Evolutionary conservation across 1,284 basidiomycete species (phyloP).

Genomic region (Agaricales sp.): DNA sequence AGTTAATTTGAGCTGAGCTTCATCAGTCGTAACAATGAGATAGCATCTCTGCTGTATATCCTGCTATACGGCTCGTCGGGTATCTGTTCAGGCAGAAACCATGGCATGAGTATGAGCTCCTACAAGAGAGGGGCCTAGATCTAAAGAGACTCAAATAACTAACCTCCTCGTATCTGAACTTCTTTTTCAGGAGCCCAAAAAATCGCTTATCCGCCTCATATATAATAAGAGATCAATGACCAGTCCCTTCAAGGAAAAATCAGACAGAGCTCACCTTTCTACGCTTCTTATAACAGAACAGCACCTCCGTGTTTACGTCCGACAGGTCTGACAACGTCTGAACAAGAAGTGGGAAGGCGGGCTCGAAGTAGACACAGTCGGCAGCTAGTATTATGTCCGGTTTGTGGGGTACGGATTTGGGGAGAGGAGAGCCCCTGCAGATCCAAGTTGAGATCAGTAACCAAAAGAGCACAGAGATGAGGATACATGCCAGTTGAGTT

Average conservation of each 20-base stretch:
- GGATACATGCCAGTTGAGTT: conserved; percentile 63
- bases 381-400: conserved; percentile 75
- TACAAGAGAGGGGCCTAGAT: conserved; percentile 1
- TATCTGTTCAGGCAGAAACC: conserved; percentile 26
- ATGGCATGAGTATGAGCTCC: background rate
- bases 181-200: conserved; percentile 73
- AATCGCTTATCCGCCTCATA: conserved; percentile 93
- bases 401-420: conserved; percentile 28
- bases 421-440: conserved; percentile 44
- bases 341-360: conserved; percentile 85
- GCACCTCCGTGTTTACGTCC: conserved; percentile 48
- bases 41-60: conserved; percentile 44
- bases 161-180: conserved; percentile 73
- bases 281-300: conserved; percentile 92
- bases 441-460: conserved; percentile 16
- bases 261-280: conserved; percentile 52
- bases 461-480: conserved; percentile 9
- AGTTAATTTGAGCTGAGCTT: conserved; percentile 13
- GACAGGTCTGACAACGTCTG: conserved; percentile 66
- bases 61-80: conserved; percentile 38
- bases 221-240: conserved; percentile 19
- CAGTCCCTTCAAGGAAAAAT: background rate
- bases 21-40: conserved; percentile 40
- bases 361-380: conserved; percentile 94
- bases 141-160: background rate